These are phyloP conservation scores for Ogataea chonburiensis DNA, from an alignment of 805 yeast genomes.

Conservation along the genomic window DNA sequence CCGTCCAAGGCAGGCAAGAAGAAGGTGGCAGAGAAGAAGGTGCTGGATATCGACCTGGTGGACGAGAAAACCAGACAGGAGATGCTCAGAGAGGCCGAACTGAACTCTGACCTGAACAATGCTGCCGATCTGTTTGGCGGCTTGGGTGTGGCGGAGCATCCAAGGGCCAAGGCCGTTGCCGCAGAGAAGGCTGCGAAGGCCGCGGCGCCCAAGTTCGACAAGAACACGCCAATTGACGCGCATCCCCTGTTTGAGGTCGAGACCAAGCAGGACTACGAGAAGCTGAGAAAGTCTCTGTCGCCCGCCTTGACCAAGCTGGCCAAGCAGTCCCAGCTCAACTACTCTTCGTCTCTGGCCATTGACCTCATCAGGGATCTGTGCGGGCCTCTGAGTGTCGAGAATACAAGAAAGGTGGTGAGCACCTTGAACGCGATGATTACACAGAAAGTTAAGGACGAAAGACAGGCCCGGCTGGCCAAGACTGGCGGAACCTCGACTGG, in stretches of 20 bases:
- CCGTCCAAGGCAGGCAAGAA: conserved; percentile 46
- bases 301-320: conserved; percentile 61
- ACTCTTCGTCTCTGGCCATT: conserved; percentile 72
- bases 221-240: conserved; percentile 63
- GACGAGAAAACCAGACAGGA: conserved; percentile 76
- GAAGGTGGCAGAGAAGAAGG: conserved; percentile 38
- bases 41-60: conserved; percentile 61
- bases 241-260: conserved; percentile 87
- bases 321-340: conserved; percentile 61
- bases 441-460: conserved; percentile 86
- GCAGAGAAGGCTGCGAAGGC: conserved; percentile 48
- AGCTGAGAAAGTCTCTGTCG: conserved; percentile 68
- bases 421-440: conserved; percentile 78
- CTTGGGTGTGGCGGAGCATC: conserved; percentile 55
- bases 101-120: conserved; percentile 82
- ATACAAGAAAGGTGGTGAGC: conserved; percentile 78
- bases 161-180: conserved; percentile 43
- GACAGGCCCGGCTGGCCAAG: conserved; percentile 78
- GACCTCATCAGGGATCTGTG: conserved; percentile 84
- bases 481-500: conserved; percentile 85
- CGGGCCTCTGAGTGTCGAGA: conserved; percentile 78
- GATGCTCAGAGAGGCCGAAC: conserved; percentile 74
- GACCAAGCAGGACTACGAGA: conserved; percentile 75
- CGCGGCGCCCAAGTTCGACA: conserved; percentile 41
- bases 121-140: conserved; percentile 93